Evolutionary conservation across 2,329 filamentous ascomycete species (phyloP).

Genomic region (Verticillium nonalfalfae): DNA sequence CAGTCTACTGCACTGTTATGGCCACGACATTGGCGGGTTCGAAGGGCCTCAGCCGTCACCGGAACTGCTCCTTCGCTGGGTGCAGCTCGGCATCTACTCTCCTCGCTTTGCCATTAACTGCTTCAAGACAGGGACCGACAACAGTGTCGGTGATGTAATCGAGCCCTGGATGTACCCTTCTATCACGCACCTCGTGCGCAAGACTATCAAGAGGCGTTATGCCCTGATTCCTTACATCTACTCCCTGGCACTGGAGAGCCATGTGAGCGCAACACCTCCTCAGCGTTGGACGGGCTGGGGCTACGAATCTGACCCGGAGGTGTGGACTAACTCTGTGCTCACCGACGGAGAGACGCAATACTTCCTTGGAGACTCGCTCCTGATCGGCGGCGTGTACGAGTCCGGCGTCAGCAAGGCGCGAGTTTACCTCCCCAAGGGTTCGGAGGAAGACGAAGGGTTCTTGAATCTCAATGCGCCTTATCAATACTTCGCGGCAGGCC

Average conservation of each 20-base stretch:
- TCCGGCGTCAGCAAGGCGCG: constrained; percentile 44
- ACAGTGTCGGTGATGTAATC: constrained; percentile 63
- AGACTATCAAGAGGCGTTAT: constrained; percentile 63
- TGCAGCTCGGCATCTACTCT: constrained; percentile 65
- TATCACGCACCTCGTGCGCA: constrained; percentile 55
- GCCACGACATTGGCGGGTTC: constrained; percentile 71
- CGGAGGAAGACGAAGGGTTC: constrained; percentile 48
- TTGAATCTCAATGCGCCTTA: constrained; percentile 58
- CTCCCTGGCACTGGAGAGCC: constrained; percentile 55
- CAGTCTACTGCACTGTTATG: constrained; percentile 62
- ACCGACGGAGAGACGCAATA: constrained; percentile 64
- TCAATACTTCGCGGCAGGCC: constrained; percentile 41
- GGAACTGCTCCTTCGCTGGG: constrained; percentile 66
- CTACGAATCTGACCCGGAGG: constrained; percentile 58
- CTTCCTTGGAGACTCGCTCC: constrained; percentile 62
- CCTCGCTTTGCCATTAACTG: constrained; percentile 72
- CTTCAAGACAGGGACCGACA: constrained; percentile 67
- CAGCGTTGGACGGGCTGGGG: constrained; percentile 72
- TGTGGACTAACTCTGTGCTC: constrained; percentile 52
- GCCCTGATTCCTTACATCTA: constrained; percentile 69
- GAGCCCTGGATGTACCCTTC: constrained; percentile 74
- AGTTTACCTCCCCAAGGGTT: constrained; percentile 57
- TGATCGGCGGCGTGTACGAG: constrained; percentile 63
- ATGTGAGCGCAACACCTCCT: constrained; percentile 54
- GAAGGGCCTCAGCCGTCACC: constrained; percentile 67